Evolutionary conservation across 2,329 filamentous ascomycete genomes (phyloP), one percentile per base, ranked within the genome.

Genomic region (Parasarocladium wereldwijsianum): DNA sequence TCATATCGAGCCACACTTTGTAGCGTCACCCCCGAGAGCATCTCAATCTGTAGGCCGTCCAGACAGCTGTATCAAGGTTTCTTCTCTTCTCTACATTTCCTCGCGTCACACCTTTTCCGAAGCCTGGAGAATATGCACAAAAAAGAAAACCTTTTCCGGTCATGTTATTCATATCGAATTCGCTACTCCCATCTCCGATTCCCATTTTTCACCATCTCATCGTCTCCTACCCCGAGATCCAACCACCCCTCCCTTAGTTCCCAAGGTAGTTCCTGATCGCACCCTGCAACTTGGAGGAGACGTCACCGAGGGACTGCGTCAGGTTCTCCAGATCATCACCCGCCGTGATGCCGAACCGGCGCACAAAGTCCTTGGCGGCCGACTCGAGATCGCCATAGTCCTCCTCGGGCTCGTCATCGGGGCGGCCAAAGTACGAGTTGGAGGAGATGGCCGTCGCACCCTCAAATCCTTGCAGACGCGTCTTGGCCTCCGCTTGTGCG

Each of bases 321-420:
- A 96, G 55, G 53, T 93, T 93, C 54, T 98, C 90, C 33, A 98
- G 58, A 53, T 98, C 90, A 49, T 98, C 90, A 33, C 85, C 86
- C 15, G 90, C 87, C 4, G 87, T 96, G 43, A 94, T 81, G 29
- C 90, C 90, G 49, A 96, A 94, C 49, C 82, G 85, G 47, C 90
- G 75, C 18, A 96, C 76, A 57, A 96, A 93, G 54, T 98, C 90
- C 61, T 90, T 93, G 35, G 90, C 90, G 0, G 85, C 85, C n/a
- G 63, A 68, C 58, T 98, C 90, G 35, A 98, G 61, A 46, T 94
- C 86, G 26, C 86, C 85, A 40, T 93, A 94, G 24, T 83, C 83
- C 38, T 86, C 82, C 33, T 63, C 63, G 18, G 68, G 26, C 42
- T 92, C 81, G 15, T 86, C 80, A 49, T 98, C 90, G 3, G 84